A percentile compares a stretch with the other conserved stretches of the same genome.
These are phyloP conservation scores for Aspergillus bridgeri DNA, from an alignment of 495 filamentous ascomycete genomes.

Conservation along the genomic window DNA sequence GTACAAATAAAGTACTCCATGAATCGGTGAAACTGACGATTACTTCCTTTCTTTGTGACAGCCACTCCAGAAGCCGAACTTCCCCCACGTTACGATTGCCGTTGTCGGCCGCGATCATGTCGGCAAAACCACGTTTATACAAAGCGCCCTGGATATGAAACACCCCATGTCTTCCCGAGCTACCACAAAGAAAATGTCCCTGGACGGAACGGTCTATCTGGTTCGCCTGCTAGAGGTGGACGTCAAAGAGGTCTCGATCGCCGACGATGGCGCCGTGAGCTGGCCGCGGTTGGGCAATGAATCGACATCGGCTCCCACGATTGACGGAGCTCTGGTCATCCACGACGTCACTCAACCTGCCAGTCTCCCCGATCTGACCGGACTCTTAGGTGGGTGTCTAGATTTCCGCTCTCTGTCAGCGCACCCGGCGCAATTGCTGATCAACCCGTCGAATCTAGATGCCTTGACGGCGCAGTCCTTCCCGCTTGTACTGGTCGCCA, in stretches of 20 bases:
- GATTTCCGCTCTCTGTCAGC: neutral
- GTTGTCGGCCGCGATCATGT: conserved; percentile 77
- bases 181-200: conserved; percentile 64
- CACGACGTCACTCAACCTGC: conserved; percentile 79
- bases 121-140: conserved; percentile 89
- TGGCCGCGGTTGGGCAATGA: conserved; percentile 76
- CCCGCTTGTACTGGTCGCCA: conserved; percentile 74
- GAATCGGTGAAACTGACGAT: neutral
- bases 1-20: neutral
- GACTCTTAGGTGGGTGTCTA: conserved; percentile 49
- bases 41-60: conserved; percentile 21
- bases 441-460: conserved; percentile 44
- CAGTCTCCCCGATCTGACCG: conserved; percentile 63
- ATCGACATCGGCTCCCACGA: conserved; percentile 51
- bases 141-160: conserved; percentile 69
- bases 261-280: conserved; percentile 57
- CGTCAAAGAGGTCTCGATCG: conserved; percentile 30
- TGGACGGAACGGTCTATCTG: conserved; percentile 72
- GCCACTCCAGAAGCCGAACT: conserved; percentile 25
- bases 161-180: conserved; percentile 53
- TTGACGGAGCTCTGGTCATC: conserved; percentile 80
- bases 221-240: conserved; percentile 81
- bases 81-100: conserved; percentile 71
- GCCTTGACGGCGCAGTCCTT: conserved; percentile 62
- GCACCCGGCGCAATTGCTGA: conserved; percentile 1